Conservation (phyloP, 2,329 filamentous ascomycete genomes). For the Nothopassalora personata region DNA sequence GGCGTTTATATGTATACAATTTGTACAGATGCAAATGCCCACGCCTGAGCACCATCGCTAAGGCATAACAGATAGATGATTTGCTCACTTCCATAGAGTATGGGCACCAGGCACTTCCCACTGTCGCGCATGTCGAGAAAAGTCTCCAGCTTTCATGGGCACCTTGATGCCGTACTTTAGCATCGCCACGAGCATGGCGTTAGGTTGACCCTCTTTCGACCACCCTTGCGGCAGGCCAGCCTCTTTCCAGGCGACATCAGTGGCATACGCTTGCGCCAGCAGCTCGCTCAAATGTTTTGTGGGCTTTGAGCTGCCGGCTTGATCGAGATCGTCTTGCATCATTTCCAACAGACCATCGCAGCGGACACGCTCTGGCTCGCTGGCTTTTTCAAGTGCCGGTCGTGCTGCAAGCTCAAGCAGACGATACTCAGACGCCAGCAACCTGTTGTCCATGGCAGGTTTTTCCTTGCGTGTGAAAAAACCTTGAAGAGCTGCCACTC, state of each 20-base stretch:
- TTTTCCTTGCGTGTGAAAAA: too few relatives aligned
- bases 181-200: constrained; percentile 16
- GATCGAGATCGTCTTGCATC: constrained; percentile 3
- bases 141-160: constrained; percentile 19
- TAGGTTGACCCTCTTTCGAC: not conserved
- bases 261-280: constrained; percentile 20
- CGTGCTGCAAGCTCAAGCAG: not conserved
- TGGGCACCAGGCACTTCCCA: not conserved
- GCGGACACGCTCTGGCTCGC: not conserved
- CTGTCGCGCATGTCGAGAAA: not conserved
- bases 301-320: constrained; percentile 11
- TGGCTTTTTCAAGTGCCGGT: not conserved
- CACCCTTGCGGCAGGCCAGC: constrained; percentile 3
- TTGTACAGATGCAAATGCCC: not conserved
- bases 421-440: not conserved
- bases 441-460: too few relatives aligned
- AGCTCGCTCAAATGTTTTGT: constrained; percentile 12
- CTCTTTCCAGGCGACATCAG: constrained; percentile 23
- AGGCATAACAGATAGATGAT: not conserved
- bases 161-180: constrained; percentile 23
- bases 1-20: not conserved
- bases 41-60: not conserved
- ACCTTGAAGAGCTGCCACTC: not conserved
- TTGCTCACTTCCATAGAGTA: not conserved
- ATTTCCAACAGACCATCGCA: not conserved